A percentile compares a stretch with the other conserved stretches of the same genome.
Conservation (phyloP, 2,329 filamentous ascomycete species). For the Boeremia lycopersici region DNA sequence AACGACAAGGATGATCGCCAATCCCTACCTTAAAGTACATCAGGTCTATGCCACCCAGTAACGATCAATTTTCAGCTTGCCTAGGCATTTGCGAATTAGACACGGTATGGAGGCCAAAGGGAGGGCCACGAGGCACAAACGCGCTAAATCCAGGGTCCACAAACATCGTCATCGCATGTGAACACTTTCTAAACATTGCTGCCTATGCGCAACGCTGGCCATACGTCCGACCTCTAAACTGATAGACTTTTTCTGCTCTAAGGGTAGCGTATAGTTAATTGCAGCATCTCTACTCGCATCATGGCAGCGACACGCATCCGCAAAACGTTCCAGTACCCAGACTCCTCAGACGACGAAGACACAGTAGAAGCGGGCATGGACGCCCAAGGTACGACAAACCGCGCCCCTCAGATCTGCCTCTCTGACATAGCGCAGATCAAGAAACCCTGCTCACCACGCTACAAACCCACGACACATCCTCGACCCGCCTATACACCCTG, state of each 20-base stretch:
- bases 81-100: no score
- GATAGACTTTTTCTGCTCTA: no score
- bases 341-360: constrained; percentile 59
- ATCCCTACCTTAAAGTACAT: no score
- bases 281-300: background rate
- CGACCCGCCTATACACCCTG: constrained; percentile 57
- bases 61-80: no score
- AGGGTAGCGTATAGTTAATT: background rate
- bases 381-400: constrained; percentile 66
- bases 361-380: constrained; percentile 69
- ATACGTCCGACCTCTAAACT: background rate
- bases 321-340: constrained; percentile 77
- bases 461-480: constrained; percentile 45
- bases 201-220: constrained; percentile 16
- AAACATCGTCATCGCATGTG: constrained; percentile 28
- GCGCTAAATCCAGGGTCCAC: constrained; percentile 27
- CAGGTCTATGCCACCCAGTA: no score
- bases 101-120: no score
- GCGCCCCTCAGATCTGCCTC: background rate
- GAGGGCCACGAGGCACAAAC: background rate
- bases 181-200: constrained; percentile 10
- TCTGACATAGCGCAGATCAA: constrained; percentile 32
- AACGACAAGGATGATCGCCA: no score
- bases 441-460: constrained; percentile 33
- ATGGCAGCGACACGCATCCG: constrained; percentile 70